Conservation (phyloP, 345 rosid genomes). For the Odontarrhena argentea region DNA sequence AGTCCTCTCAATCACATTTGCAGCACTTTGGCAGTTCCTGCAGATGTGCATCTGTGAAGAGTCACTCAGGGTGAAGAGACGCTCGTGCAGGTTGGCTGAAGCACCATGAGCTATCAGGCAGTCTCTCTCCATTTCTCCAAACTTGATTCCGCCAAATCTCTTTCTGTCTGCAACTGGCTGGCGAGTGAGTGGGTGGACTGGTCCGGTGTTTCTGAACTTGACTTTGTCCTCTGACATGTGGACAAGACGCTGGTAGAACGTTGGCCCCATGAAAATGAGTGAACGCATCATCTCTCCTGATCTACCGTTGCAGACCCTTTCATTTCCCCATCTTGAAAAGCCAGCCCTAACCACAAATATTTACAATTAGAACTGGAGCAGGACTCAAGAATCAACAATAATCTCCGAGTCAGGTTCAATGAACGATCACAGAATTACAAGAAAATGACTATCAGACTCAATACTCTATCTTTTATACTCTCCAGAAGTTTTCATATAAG, state of each 20-base stretch:
- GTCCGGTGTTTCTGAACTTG: conserved; percentile 90
- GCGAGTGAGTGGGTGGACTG: conserved; percentile 87
- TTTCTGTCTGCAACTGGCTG: conserved; percentile 92
- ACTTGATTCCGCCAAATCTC: conserved; percentile 81
- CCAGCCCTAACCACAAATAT: conserved; percentile 62
- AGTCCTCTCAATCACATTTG: conserved; percentile 68
- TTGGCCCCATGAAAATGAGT: conserved; percentile 83
- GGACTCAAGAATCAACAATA: neutral
- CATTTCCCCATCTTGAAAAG: conserved; percentile 85
- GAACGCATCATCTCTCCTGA: conserved; percentile 74
- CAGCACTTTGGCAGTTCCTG: conserved; percentile 57
- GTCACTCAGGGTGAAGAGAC: conserved; percentile 78
- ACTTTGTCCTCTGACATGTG: conserved; percentile 96
- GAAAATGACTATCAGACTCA: conserved; percentile 5
- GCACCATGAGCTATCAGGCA: conserved; percentile 91
- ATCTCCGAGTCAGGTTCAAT: neutral
- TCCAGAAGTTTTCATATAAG: neutral
- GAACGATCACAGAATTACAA: conserved; percentile 15
- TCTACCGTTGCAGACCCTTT: conserved; percentile 77
- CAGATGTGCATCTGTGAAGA: conserved; percentile 79
- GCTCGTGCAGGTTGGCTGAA: conserved; percentile 76
- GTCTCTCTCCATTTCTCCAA: conserved; percentile 94
- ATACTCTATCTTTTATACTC: conserved; percentile 12
- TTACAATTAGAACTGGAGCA: conserved; percentile 9
- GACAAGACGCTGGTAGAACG: conserved; percentile 80